Evolutionary conservation across 371 early-diverging fungal genomes (phyloP), one percentile per base, ranked within the genome.

Genomic region (Mucor sp.): DNA sequence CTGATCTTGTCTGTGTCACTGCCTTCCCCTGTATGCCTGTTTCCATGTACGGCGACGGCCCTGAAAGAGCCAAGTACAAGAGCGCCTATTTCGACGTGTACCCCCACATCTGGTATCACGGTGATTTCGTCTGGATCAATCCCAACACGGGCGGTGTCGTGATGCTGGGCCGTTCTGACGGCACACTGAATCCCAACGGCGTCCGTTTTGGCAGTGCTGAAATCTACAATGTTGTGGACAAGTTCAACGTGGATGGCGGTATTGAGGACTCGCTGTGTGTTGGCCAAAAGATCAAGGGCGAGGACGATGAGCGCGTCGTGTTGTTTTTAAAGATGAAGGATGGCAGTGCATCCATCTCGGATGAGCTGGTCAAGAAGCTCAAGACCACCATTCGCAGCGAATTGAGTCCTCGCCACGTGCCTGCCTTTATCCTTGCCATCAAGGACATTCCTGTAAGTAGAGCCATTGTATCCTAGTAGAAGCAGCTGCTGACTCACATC

Each of bases 21-120:
- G 93, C 97, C 5, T 97, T 99, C 89, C 99, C 99, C 2, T 93
- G 92, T 76, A 97, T 98, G 99, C 99, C 99, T n/a, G 93, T 96
- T 0, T 88, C 80, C 63, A 84, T 84, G 84, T 97, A 96, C 75
- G 94, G 92, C 87, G 91, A 95, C 71, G 96, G 95, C 68, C 73
- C 80, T 0, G 81, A 77, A 19, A 80, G 89, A 65, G 67, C 78
- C 59, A 93, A 93, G 76, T 99, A 99, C 82, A 84, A 74, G 67
- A 75, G 79, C 14, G 95, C 99, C 0, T 99, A 99, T 79, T 99
- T 99, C 85, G 86, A 85, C 39, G 85, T 91, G 53, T 95, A 93
- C 73, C 81, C 86, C 3, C 80, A 78, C 55, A 87, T 95, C 23
- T 99, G 99, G 99, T 93, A 93, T 77, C 98, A 99, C 71, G 97